Evolutionary conservation across 306 rosid genomes (phyloP), one percentile per base, ranked within the genome.

Genomic region (Myrica gale): DNA sequence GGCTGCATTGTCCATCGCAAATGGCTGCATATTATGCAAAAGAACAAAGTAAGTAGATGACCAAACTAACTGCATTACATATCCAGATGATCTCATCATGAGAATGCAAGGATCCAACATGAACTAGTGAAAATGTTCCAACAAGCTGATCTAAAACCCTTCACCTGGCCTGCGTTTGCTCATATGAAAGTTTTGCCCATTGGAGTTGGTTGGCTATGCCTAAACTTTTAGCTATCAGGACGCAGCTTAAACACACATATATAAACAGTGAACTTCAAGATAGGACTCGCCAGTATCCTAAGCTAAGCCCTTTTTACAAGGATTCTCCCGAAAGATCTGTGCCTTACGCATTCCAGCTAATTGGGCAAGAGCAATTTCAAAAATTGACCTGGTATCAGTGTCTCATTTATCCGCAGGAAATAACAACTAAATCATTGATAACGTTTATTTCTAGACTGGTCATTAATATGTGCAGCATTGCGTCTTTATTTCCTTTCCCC

Each of bases 1-100:
- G 96, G 82, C 98, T 94, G 86, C 98, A 94, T 84, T 94, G 98
- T 80, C 92, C 97, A 68, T 94, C 98, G 73, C 98, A 94, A 68
- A 92, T 88, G 74, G 95, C 98, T 94, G 96, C 85, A 81, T 52
- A 69, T 66, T 77, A 82, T 76, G 76, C 66, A 72, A 19, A 67
- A 58, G 16, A 46, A 44, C 72, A 74, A 50, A 1, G 75, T 76
- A 6, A 71, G 47, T 17, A 39, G 45, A 44, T 43, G 45, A 71
- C 55, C 53, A n/a, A 65, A 65, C 23, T 15, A 23, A 41, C 3
- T 48, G 37, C 52, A 67, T 39, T 32, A 72, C 32, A 15, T 53
- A 16, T 9, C 37, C 13, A 58, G 21, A 58, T 10, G 21, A 19
- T 21, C 43, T 60, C 3, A 66, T 66, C 50, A 42, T 9, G 4